Base-by-base conservation (phyloP, 495 filamentous ascomycete genomes). In the Talaromyces ruber region DNA sequence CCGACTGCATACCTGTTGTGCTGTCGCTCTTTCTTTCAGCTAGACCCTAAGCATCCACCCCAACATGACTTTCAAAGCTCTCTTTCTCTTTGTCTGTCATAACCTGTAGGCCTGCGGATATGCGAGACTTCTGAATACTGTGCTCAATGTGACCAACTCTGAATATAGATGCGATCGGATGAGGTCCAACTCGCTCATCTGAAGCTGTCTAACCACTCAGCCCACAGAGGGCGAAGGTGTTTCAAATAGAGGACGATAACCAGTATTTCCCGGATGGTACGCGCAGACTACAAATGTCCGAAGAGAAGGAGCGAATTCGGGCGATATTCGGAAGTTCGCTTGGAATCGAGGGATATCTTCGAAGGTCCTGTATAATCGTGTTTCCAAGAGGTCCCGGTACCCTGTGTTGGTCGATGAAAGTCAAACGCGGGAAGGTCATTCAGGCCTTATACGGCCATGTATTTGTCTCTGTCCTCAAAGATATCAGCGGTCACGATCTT, bases 41-140 rank as follows among this genome's bases (percentile, higher is more conserved):
- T 24, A 37, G 61, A 63, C 63, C 18, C 25, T 43, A n/a, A 69
- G 37, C 65, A 67, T 69, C 14, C 4, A 53, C 50, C 32, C 65
- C 9, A 66, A 45, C 65, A 65, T 64, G 7, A n/a, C 28, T 7
- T 65, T 8, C 12, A 67, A 58, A 26, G 60, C 62, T 61, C 6
- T 50, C 45, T 64, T n/a, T 62, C 76, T 80, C 52, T 71, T 77
- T 11, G 76, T 84, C 66, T 79, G 78, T 61, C 73, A 73, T 60
- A 81, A 74, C 64, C 73, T 81, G 65, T 70, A 78, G 34, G 65
- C 64, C 14, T 74, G 75, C 55, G 72, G 72, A 63, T 67, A 71
- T 63, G 64, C 61, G n/a, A 21, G 65, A 64, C 50, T 67, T 37
- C 30, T 67, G 54, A 12, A 67, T 45, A 16, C 30, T 59, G 59